These are phyloP conservation scores for Sporothrix curviconia DNA, from an alignment of 2,329 filamentous ascomycete genomes.

Conservation along the genomic window DNA sequence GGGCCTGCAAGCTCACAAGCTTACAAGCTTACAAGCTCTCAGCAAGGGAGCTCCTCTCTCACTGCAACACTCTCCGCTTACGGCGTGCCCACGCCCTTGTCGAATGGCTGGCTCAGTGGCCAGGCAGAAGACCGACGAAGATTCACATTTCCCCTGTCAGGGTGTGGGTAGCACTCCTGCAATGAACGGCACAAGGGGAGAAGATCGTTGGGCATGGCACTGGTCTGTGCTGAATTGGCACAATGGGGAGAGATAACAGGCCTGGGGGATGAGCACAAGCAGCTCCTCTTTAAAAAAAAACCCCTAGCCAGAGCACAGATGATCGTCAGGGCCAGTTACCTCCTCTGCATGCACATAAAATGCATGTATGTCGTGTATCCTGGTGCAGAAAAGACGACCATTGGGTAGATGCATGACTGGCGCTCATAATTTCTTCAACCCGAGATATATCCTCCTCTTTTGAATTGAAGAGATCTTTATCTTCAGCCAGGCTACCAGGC, in stretches of 20 bases:
- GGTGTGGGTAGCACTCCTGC: not conserved
- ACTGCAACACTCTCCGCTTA: conserved; percentile 3
- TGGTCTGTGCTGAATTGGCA: no score
- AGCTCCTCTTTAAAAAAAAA: no score
- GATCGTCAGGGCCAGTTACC: conserved; percentile 4
- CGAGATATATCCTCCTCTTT: no score
- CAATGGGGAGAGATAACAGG: no score
- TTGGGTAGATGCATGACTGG: no score
- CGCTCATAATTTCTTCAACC: no score
- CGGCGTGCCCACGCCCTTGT: not conserved
- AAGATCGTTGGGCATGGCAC: not conserved
- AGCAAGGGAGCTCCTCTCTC: not conserved
- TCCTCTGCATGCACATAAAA: not conserved
- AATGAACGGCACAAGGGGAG: not conserved
- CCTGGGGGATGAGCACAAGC: no score
- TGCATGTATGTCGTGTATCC: no score
- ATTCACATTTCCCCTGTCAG: not conserved
- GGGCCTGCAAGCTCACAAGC: not conserved
- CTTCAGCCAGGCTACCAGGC: conserved; percentile 6
- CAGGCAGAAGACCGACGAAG: not conserved
- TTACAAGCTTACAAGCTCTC: not conserved
- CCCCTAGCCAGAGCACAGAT: not conserved
- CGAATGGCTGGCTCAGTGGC: not conserved
- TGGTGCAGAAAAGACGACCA: no score
- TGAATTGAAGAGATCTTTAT: no score